These are phyloP conservation scores for Spirogloea muscicola DNA, from an alignment of 139 green algal genomes.

Conservation along the genomic window DNA sequence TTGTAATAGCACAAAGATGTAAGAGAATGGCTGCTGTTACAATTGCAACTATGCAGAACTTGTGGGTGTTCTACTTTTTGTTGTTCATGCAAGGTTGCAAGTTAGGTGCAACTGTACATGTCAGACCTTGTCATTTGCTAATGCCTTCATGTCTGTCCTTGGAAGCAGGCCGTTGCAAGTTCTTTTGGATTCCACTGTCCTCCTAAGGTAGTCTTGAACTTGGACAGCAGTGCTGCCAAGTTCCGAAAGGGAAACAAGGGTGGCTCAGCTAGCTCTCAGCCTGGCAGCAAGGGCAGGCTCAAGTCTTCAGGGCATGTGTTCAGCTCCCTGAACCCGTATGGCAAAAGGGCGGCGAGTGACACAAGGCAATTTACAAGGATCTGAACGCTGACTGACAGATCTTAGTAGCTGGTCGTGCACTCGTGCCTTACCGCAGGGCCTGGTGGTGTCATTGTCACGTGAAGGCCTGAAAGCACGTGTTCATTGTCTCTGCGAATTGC, in stretches of 20 bases:
- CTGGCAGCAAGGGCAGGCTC: slow-evolving; percentile 31
- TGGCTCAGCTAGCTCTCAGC: slow-evolving; percentile 10
- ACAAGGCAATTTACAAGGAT: slow-evolving; percentile 66
- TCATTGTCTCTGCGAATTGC: too few species aligned
- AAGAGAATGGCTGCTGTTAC: too few species aligned
- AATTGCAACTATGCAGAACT: background rate
- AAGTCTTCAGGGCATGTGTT: slow-evolving; percentile 71
- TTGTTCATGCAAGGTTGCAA: background rate
- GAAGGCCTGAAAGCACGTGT: too few species aligned
- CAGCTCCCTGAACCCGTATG: slow-evolving; percentile 82
- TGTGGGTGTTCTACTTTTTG: background rate
- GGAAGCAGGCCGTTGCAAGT: slow-evolving; percentile 65
- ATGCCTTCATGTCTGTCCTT: background rate
- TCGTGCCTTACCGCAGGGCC: too few species aligned
- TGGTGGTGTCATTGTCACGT: too few species aligned
- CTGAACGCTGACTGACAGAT: too few species aligned
- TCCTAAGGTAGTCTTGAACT: slow-evolving; percentile 61
- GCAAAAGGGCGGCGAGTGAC: slow-evolving; percentile 61
- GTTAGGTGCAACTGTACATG: background rate
- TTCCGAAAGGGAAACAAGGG: slow-evolving; percentile 76
- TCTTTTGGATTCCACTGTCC: slow-evolving; percentile 90
- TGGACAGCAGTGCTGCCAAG: slow-evolving; percentile 79
- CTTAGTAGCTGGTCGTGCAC: too few species aligned
- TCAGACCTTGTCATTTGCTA: background rate
- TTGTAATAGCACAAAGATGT: too few species aligned